Conservation (phyloP, 179 eudicot species). For the Nepenthes alata region DNA sequence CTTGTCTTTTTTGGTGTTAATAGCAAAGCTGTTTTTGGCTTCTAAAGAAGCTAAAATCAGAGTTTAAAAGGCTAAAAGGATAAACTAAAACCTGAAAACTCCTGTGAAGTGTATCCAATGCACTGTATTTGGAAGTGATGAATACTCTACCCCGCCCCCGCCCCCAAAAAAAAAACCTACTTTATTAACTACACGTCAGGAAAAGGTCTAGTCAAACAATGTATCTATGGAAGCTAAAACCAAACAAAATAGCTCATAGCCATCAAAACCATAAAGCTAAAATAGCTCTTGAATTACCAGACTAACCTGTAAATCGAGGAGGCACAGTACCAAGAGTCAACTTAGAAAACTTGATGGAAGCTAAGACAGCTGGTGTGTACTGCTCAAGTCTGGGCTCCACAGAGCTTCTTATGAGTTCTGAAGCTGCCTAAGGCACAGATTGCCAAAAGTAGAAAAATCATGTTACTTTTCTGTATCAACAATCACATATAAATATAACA, state of each 20-base stretch:
- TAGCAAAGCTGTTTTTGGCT: background rate
- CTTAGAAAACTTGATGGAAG: constrained; percentile 57
- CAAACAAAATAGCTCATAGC: too few species aligned
- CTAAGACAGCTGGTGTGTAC: constrained; percentile 57
- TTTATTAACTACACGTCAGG: background rate
- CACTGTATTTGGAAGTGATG: background rate
- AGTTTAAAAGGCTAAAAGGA: too few species aligned
- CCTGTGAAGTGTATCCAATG: background rate
- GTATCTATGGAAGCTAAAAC: too few species aligned
- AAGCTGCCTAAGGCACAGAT: constrained; percentile 61
- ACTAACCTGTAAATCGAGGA: constrained; percentile 84
- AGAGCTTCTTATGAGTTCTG: constrained; percentile 59
- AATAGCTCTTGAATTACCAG: constrained; percentile 5
- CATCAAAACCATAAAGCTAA: background rate
- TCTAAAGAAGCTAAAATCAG: background rate
- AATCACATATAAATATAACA: background rate
- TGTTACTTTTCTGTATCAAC: too few species aligned
- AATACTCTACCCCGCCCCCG: too few species aligned
- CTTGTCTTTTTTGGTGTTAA: too few species aligned
- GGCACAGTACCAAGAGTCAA: constrained; percentile 92
- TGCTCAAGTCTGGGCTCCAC: constrained; percentile 86
- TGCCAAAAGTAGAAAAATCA: background rate
- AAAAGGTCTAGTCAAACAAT: too few species aligned
- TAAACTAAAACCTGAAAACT: too few species aligned
- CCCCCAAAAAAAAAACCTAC: background rate